phyloP scores from a whole-genome alignment of 495 filamentous ascomycete genomes.

The Pseudotulostoma volvatum region DNA sequence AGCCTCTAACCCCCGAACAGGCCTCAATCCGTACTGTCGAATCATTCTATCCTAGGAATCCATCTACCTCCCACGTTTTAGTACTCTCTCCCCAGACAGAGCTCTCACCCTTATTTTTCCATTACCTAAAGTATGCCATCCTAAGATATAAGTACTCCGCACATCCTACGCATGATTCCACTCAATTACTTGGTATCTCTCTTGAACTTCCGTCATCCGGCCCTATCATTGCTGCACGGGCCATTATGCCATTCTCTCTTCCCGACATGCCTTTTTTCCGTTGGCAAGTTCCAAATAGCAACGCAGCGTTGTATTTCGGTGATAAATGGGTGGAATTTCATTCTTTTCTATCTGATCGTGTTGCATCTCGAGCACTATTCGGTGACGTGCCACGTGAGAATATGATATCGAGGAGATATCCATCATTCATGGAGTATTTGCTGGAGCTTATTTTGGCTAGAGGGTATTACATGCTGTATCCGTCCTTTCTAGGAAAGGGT shows the following conservation, averaged over 20 bases:
- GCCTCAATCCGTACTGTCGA: constrained; percentile 56
- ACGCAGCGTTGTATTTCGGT: constrained; percentile 65
- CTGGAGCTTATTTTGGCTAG: constrained; percentile 53
- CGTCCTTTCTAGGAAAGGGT: constrained; percentile 31
- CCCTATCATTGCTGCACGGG: constrained; percentile 38
- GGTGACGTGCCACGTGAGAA: constrained; percentile 12
- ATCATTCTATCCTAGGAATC: constrained; percentile 58
- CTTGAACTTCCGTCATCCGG: constrained; percentile 50
- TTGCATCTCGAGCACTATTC: constrained; percentile 30
- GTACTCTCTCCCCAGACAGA: constrained; percentile 62
- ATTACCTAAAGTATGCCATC: constrained; percentile 61
- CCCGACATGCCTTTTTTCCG: constrained; percentile 41
- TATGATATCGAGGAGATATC: constrained; percentile 41
- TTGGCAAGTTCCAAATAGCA: constrained; percentile 68
- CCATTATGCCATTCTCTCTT: constrained; percentile 34
- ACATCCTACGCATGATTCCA: constrained; percentile 22
- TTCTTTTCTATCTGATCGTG: constrained; percentile 44
- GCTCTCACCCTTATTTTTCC: constrained; percentile 57
- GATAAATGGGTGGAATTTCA: constrained; percentile 74
- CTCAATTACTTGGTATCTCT: constrained; percentile 52
- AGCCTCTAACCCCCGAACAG: constrained; percentile 40
- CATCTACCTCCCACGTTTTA: constrained; percentile 49
- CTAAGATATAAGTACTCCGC: constrained; percentile 60
- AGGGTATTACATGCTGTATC: constrained; percentile 63
- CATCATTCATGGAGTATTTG: constrained; percentile 63